phyloP scores from a whole-genome alignment of 139 green algal species.

The Coelastrella sp. region DNA sequence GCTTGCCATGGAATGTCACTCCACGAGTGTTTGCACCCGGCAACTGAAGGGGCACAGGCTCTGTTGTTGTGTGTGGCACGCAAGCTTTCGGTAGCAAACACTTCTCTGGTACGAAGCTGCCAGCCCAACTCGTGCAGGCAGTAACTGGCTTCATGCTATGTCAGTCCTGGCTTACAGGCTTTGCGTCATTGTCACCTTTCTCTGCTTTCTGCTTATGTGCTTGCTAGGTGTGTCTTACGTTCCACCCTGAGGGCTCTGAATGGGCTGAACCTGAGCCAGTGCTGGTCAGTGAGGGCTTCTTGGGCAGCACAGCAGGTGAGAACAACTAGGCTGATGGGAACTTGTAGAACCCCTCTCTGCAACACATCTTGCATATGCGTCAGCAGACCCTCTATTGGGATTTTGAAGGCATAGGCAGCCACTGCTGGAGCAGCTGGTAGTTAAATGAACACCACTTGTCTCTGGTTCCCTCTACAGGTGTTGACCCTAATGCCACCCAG shows the following conservation, averaged over 20 bases:
- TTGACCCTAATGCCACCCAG: slow-evolving; percentile 22
- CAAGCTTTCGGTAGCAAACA: not conserved
- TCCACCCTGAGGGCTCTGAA: slow-evolving; percentile 84
- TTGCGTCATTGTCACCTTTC: too few relatives aligned
- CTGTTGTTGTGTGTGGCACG: not conserved
- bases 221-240: slow-evolving; percentile 67
- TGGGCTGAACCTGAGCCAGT: slow-evolving; percentile 74
- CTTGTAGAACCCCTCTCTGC: not conserved
- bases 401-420: too few relatives aligned
- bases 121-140: too few relatives aligned
- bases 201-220: too few relatives aligned
- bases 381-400: not conserved
- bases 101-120: too few relatives aligned
- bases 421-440: not conserved
- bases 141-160: too few relatives aligned
- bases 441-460: not conserved
- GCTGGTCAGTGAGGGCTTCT: slow-evolving; percentile 63
- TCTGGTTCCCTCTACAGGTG: slow-evolving; percentile 8
- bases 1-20: too few relatives aligned
- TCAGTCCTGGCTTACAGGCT: too few relatives aligned
- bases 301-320: slow-evolving; percentile 49
- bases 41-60: too few relatives aligned
- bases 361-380: not conserved
- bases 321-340: not conserved
- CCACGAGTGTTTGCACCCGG: not conserved